Evolutionary conservation across 179 eudicot genomes (phyloP).

Genomic region (Sideroxylon spinosum): DNA sequence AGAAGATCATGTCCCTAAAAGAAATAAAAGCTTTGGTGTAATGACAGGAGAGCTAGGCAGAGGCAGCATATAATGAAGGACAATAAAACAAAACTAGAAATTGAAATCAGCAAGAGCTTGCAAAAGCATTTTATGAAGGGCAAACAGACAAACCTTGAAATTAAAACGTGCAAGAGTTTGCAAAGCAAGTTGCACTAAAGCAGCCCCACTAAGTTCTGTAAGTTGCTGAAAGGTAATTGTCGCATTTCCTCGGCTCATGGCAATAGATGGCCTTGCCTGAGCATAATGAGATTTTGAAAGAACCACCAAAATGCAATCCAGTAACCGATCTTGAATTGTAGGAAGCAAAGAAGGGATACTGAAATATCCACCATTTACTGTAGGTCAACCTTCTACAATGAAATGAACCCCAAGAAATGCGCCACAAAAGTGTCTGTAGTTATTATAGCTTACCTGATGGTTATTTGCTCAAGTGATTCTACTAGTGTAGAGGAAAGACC

Average conservation of each 20-base stretch:
- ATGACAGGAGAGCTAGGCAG: constrained; percentile 9
- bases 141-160: constrained; percentile 64
- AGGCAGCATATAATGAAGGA: background rate
- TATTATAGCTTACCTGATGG: constrained; percentile 47
- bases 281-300: constrained; percentile 64
- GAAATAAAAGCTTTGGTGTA: constrained; percentile 15
- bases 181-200: constrained; percentile 83
- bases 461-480: constrained; percentile 77
- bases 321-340: constrained; percentile 75
- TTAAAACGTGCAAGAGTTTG: constrained; percentile 87
- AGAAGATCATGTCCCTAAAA: constrained; percentile 92
- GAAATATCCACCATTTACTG: constrained; percentile 21
- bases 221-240: constrained; percentile 41
- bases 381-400: constrained; percentile 11
- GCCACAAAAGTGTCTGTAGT: background rate
- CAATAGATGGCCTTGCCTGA: constrained; percentile 52
- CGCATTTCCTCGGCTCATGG: constrained; percentile 43
- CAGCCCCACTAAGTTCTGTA: constrained; percentile 66
- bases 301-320: constrained; percentile 64
- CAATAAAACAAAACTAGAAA: constrained; percentile 62
- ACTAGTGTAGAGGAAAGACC: constrained; percentile 81
- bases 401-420: background rate
- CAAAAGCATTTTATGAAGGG: constrained; percentile 24
- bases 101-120: constrained; percentile 85
- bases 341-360: constrained; percentile 88